Evolutionary conservation across 1,284 basidiomycete species (phyloP).

Genomic region (Ceratobasidium sp.): DNA sequence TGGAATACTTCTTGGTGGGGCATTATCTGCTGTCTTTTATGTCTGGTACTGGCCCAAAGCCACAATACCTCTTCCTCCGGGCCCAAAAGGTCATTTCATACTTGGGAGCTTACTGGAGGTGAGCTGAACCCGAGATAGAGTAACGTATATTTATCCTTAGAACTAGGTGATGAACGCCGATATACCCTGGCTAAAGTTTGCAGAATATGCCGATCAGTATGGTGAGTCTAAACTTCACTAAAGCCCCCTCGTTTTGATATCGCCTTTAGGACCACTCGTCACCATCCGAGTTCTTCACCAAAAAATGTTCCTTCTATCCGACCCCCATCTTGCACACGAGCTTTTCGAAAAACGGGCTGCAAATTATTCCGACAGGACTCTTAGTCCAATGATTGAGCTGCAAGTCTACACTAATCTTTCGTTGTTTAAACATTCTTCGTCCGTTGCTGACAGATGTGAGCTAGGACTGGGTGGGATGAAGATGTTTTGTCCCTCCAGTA

Average conservation of each 20-base stretch:
- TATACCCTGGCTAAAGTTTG: conserved; percentile 19
- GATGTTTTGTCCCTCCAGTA: background rate
- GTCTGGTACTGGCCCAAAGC: conserved; percentile 2
- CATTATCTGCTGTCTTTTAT: background rate
- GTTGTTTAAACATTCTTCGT: too few relatives aligned
- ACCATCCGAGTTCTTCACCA: background rate
- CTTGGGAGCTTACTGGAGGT: conserved; percentile 27
- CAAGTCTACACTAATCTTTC: too few relatives aligned
- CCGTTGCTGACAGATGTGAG: background rate
- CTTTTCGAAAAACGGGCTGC: conserved; percentile 21
- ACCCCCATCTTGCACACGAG: background rate
- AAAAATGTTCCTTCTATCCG: background rate
- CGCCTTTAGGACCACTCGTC: background rate
- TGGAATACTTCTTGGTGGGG: background rate
- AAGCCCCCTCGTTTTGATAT: background rate
- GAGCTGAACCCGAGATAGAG: too few relatives aligned
- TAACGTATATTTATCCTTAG: too few relatives aligned
- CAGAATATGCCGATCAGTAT: conserved; percentile 6
- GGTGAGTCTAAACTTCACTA: background rate
- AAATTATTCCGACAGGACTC: background rate
- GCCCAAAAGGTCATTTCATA: conserved; percentile 21
- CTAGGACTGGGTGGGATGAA: conserved; percentile 4
- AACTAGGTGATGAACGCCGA: background rate
- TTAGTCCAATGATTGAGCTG: conserved; percentile 14
- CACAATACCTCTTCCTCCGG: conserved; percentile 22